These are phyloP conservation scores for Colletotrichum limetticola DNA, from an alignment of 2,329 filamentous ascomycete genomes.

Conservation along the genomic window DNA sequence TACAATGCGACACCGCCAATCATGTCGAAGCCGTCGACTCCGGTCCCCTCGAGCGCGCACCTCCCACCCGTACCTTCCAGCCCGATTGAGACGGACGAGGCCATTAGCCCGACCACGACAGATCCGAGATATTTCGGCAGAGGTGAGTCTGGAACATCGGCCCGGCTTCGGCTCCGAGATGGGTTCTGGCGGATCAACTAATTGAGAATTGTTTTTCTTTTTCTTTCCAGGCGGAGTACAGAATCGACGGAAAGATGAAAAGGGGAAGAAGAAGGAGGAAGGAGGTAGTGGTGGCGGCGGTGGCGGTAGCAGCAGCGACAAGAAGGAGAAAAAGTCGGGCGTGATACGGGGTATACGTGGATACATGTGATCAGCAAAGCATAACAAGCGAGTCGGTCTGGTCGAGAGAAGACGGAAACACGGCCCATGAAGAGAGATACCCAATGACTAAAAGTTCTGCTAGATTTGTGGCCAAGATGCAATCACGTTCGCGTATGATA, in stretches of 20 bases:
- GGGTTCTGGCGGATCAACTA: constrained; percentile 41
- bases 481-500: background rate
- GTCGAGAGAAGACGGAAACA: background rate
- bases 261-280: constrained; percentile 59
- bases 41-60: constrained; percentile 43
- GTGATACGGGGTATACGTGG: constrained; percentile 55
- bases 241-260: constrained; percentile 61
- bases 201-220: background rate
- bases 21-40: constrained; percentile 44
- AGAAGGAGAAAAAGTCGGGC: constrained; percentile 51
- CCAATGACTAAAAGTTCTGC: background rate
- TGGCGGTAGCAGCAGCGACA: constrained; percentile 37
- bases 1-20: constrained; percentile 57
- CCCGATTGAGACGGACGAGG: constrained; percentile 40
- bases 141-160: constrained; percentile 48
- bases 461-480: background rate
- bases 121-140: constrained; percentile 58
- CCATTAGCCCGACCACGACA: constrained; percentile 42
- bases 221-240: constrained; percentile 55
- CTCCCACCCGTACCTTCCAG: constrained; percentile 52
- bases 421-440: background rate
- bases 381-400: background rate
- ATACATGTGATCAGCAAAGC: constrained; percentile 41
- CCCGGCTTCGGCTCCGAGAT: constrained; percentile 39
- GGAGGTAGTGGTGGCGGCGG: constrained; percentile 1